Evolutionary conservation across 2,329 filamentous ascomycete genomes (phyloP).

Genomic region (Ilyonectria sp.): DNA sequence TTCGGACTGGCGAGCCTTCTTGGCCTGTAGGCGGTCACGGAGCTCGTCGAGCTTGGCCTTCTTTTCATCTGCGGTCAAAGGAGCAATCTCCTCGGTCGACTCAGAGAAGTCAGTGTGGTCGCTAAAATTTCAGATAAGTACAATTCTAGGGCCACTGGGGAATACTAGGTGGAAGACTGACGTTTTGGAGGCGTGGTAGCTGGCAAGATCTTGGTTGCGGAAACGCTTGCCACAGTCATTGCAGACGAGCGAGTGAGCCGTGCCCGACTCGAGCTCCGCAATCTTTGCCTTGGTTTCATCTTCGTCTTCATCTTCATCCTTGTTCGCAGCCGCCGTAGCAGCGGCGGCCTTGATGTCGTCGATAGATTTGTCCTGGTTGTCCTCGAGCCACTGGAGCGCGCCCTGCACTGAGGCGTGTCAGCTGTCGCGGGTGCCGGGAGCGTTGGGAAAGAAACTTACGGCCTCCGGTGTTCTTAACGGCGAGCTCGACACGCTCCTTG

Average conservation of each 20-base stretch:
- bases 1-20: constrained; percentile 77
- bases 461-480: constrained; percentile 86
- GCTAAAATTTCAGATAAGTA: constrained; percentile 54
- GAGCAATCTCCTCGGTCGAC: constrained; percentile 91
- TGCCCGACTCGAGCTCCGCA: constrained; percentile 78
- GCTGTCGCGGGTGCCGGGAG: neutral
- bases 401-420: constrained; percentile 76
- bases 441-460: constrained; percentile 65
- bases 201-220: constrained; percentile 83
- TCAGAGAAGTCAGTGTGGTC: constrained; percentile 93
- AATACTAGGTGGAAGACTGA: constrained; percentile 53
- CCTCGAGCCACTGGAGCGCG: constrained; percentile 94
- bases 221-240: constrained; percentile 97
- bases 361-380: constrained; percentile 88
- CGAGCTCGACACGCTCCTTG: constrained; percentile 83
- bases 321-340: constrained; percentile 48
- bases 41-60: constrained; percentile 83
- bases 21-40: constrained; percentile 78
- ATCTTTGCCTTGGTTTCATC: constrained; percentile 68
- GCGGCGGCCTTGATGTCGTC: constrained; percentile 79
- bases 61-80: constrained; percentile 93
- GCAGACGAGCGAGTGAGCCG: constrained; percentile 88
- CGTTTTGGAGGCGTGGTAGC: constrained; percentile 93
- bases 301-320: constrained; percentile 65
- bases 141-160: neutral